Percentiles rank a stretch among this genome's conserved stretches.
These are phyloP conservation scores for Rhodotorula sp. DNA, from an alignment of 1,284 basidiomycete genomes.

Conservation along the genomic window DNA sequence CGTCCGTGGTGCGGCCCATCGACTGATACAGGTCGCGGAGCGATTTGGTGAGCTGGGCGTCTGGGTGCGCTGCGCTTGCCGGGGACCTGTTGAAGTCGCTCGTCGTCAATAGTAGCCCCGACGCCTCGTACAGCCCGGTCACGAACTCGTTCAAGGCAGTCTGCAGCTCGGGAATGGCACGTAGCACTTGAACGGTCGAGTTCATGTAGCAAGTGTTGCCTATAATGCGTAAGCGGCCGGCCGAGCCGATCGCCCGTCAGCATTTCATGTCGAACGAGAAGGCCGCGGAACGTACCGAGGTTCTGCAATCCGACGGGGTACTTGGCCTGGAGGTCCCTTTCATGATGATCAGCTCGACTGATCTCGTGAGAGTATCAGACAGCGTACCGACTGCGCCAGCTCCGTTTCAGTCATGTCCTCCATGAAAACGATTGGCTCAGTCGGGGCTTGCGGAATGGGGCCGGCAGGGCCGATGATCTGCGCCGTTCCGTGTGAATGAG, in stretches of 20 bases:
- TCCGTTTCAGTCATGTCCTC: constrained; percentile 83
- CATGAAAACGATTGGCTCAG: constrained; percentile 71
- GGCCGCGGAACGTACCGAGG: constrained; percentile 32
- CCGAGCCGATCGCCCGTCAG: too few species aligned
- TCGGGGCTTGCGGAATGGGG: constrained; percentile 82
- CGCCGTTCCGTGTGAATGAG: background rate
- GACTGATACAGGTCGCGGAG: constrained; percentile 71
- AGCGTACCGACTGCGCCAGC: constrained; percentile 60
- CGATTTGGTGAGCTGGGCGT: constrained; percentile 56
- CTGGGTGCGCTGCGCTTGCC: constrained; percentile 46
- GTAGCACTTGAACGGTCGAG: constrained; percentile 86
- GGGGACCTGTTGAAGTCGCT: background rate
- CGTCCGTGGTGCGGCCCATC: constrained; percentile 75
- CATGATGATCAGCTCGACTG: background rate
- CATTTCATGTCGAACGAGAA: too few species aligned
- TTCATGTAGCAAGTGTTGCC: constrained; percentile 98
- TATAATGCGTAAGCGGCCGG: background rate
- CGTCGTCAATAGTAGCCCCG: too few species aligned
- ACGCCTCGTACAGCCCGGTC: background rate
- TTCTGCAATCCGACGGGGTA: constrained; percentile 63
- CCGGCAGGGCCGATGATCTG: constrained; percentile 87
- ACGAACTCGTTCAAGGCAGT: constrained; percentile 64
- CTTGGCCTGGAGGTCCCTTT: constrained; percentile 22
- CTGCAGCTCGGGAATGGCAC: constrained; percentile 85
- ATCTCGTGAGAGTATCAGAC: background rate